Conservation (phyloP, 2,329 filamentous ascomycete genomes). For the Elsinoe perseae region DNA sequence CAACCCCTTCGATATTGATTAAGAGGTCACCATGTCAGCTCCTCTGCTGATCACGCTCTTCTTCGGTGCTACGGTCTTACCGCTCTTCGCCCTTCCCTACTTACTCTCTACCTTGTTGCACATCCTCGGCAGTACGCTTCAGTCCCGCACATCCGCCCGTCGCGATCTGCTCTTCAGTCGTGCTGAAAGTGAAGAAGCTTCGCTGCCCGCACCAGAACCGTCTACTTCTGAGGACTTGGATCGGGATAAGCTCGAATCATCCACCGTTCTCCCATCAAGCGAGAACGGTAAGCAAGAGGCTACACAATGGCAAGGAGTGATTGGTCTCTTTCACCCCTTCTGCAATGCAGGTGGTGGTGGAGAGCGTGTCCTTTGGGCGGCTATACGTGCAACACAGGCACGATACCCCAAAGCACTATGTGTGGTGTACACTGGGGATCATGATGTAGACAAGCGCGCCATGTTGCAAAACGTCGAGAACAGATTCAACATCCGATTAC, state of each 20-base stretch:
- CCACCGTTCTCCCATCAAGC: slow-evolving; percentile 1
- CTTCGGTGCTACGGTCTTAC: slow-evolving; percentile 21
- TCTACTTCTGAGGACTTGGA: slow-evolving; percentile 48
- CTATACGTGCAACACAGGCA: slow-evolving; percentile 81
- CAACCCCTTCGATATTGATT: background rate
- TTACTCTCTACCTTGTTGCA: slow-evolving; percentile 22
- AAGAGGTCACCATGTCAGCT: background rate
- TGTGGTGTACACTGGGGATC: slow-evolving; percentile 91
- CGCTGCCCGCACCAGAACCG: slow-evolving; percentile 17
- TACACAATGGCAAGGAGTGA: slow-evolving; percentile 69
- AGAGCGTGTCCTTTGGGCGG: slow-evolving; percentile 93
- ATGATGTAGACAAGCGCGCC: slow-evolving; percentile 70
- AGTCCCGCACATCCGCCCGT: slow-evolving; percentile 26
- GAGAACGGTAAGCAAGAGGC: slow-evolving; percentile 9
- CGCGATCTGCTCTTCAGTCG: slow-evolving; percentile 27
- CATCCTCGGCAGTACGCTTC: slow-evolving; percentile 24
- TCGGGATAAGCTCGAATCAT: slow-evolving; percentile 59
- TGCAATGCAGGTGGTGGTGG: slow-evolving; percentile 96
- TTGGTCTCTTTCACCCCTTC: slow-evolving; percentile 97
- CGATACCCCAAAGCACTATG: slow-evolving; percentile 84
- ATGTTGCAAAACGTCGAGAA: slow-evolving; percentile 60
- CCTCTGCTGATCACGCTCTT: slow-evolving; percentile 21
- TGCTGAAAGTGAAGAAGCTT: slow-evolving; percentile 24
- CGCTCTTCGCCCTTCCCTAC: slow-evolving; percentile 23
- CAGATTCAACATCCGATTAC: slow-evolving; percentile 86